Conservation (phyloP, 495 filamentous ascomycete genomes). For the Lichina pygmaea region DNA sequence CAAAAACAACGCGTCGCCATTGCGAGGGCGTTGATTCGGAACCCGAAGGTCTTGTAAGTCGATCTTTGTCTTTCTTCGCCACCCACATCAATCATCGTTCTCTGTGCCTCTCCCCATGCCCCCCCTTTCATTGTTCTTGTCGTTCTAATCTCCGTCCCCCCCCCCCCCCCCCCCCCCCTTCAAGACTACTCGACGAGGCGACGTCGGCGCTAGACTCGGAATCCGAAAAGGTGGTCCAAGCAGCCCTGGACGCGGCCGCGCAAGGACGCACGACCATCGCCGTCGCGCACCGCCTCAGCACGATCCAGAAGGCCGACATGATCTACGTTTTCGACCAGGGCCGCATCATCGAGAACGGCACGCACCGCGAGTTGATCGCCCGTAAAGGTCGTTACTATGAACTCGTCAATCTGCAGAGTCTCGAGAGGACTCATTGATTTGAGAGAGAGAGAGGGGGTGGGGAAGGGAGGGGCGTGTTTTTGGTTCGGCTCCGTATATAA, state of each 20-base stretch:
- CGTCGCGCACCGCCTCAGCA: constrained; percentile 51
- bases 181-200: constrained; percentile 46
- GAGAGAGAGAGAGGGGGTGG: not conserved
- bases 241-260: constrained; percentile 46
- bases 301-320: constrained; percentile 58
- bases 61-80: not conserved
- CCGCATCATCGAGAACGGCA: constrained; percentile 44
- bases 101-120: not conserved
- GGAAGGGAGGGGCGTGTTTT: too few species aligned
- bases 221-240: constrained; percentile 61
- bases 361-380: constrained; percentile 36
- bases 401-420: constrained; percentile 51
- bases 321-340: constrained; percentile 70
- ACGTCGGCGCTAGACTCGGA: constrained; percentile 62
- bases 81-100: not conserved
- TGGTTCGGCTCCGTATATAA: too few species aligned
- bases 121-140: not conserved
- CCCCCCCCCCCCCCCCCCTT: too few species aligned
- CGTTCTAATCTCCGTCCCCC: not conserved
- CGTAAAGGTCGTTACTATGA: constrained; percentile 48
- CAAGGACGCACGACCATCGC: constrained; percentile 54
- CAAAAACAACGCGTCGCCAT: constrained; percentile 68
- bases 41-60: constrained; percentile 30
- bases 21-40: constrained; percentile 42
- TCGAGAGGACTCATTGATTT: constrained; percentile 23